Percentiles rank a stretch among this genome's conserved stretches.
Evolutionary conservation across 2,329 filamentous ascomycete genomes (phyloP).

Genomic region (Paecilomyces fulvus): DNA sequence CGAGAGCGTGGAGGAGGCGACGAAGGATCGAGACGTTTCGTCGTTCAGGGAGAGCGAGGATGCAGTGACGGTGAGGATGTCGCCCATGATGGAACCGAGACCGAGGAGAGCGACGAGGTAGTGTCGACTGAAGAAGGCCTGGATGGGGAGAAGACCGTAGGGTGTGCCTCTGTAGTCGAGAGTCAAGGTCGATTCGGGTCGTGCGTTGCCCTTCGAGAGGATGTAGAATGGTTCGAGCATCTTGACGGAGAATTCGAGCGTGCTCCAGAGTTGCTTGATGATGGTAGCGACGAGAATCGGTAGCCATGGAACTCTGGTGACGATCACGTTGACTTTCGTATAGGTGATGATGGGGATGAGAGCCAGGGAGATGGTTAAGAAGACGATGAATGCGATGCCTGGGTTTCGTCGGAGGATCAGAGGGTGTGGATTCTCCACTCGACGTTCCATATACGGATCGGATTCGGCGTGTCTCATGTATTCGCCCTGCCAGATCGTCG

Average conservation of each 20-base stretch:
- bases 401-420: conserved; percentile 34
- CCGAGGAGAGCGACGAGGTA: conserved; percentile 39
- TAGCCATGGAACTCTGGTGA: conserved; percentile 36
- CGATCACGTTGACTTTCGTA: conserved; percentile 27
- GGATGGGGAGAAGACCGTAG: conserved; percentile 36
- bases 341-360: conserved; percentile 38
- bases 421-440: conserved; percentile 32
- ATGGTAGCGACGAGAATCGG: conserved; percentile 37
- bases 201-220: conserved; percentile 36
- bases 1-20: conserved; percentile 54
- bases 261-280: conserved; percentile 41
- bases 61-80: conserved; percentile 41
- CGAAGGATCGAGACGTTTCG: conserved; percentile 52
- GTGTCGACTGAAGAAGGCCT: conserved; percentile 36
- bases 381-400: conserved; percentile 33
- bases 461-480: conserved; percentile 29
- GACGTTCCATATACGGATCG: conserved; percentile 22
- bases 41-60: conserved; percentile 40
- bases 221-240: conserved; percentile 43
- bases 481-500: conserved; percentile 44
- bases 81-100: conserved; percentile 35
- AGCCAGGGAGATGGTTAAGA: conserved; percentile 30
- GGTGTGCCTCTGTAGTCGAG: conserved; percentile 43
- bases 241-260: conserved; percentile 39
- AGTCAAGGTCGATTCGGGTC: conserved; percentile 37